A percentile compares a stretch with the other conserved stretches of the same genome.
Conservation (phyloP, 2,329 filamentous ascomycete genomes). For the Alternaria brassicicola region DNA sequence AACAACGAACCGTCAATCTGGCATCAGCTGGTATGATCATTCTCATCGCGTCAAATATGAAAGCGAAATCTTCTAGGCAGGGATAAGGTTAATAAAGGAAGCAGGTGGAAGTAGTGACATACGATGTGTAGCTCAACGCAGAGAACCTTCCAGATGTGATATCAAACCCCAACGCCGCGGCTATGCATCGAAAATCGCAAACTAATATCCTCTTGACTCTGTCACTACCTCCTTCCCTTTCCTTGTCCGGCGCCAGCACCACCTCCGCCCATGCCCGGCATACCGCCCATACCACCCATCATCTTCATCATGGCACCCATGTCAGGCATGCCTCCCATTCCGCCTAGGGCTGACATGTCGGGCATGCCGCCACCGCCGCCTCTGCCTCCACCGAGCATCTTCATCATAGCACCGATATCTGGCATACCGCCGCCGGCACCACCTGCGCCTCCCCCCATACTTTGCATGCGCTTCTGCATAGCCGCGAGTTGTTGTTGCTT, state of each 20-base stretch:
- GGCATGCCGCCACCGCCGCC: constrained; percentile 68
- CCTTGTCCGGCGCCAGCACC: constrained; percentile 26
- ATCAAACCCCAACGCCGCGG: constrained; percentile 12
- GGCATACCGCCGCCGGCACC: constrained; percentile 66
- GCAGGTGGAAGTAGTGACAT: not conserved
- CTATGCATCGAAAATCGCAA: constrained; percentile 13
- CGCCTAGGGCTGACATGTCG: constrained; percentile 63
- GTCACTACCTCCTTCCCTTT: constrained; percentile 29
- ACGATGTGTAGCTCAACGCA: not conserved
- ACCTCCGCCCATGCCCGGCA: constrained; percentile 36
- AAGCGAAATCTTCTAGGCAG: not conserved
- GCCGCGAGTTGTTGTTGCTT: constrained; percentile 93
- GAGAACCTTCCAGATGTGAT: not conserved
- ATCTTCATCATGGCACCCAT: constrained; percentile 46
- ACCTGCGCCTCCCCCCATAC: constrained; percentile 76
- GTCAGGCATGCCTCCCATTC: constrained; percentile 60
- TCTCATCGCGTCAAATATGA: not conserved
- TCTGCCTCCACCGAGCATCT: constrained; percentile 81
- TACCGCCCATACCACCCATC: constrained; percentile 45
- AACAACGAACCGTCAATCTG: not conserved
- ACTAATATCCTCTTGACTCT: constrained; percentile 3
- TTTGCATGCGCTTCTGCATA: constrained; percentile 94
- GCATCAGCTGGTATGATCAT: not conserved
- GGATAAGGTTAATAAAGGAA: not conserved
- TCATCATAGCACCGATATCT: constrained; percentile 86